Conservation (phyloP, 1,139 yeast genomes). For the Blastobotrys buckinghamii region DNA sequence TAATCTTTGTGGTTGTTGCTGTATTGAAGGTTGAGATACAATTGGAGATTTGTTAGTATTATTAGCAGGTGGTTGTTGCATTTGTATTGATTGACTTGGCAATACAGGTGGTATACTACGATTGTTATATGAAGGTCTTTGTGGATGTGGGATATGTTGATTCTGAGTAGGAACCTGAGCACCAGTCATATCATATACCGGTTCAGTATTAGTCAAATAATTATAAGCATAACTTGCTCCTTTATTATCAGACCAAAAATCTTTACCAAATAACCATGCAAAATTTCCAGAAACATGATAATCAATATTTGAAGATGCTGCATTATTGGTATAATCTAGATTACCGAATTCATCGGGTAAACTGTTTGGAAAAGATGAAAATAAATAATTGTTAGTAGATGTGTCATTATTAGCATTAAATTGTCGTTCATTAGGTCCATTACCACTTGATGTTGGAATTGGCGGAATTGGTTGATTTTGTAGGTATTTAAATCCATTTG, state of each 20-base stretch:
- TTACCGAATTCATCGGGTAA: conserved; percentile 15
- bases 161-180: background rate
- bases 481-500: background rate
- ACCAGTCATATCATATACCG: background rate
- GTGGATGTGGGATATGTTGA: background rate
- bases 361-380: conserved; percentile 12
- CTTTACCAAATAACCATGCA: conserved; percentile 24
- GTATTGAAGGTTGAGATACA: background rate
- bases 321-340: conserved; percentile 7
- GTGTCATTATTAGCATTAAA: background rate
- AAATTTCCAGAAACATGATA: conserved; percentile 22
- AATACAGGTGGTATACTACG: too few species aligned
- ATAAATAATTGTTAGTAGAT: conserved; percentile 8
- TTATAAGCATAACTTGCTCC: conserved; percentile 14
- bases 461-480: background rate
- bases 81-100: too few species aligned
- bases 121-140: too few species aligned
- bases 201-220: conserved; percentile 10
- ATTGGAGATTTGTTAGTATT: background rate
- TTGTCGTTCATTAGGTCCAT: background rate
- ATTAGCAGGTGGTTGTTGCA: too few species aligned
- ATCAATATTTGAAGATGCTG: conserved; percentile 16
- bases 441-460: background rate
- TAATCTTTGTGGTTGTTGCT: conserved; percentile 4
- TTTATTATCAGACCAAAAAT: conserved; percentile 18